Evolutionary conservation across 257 asterid species (phyloP).

Genomic region (Nicotiana obtusifolia): DNA sequence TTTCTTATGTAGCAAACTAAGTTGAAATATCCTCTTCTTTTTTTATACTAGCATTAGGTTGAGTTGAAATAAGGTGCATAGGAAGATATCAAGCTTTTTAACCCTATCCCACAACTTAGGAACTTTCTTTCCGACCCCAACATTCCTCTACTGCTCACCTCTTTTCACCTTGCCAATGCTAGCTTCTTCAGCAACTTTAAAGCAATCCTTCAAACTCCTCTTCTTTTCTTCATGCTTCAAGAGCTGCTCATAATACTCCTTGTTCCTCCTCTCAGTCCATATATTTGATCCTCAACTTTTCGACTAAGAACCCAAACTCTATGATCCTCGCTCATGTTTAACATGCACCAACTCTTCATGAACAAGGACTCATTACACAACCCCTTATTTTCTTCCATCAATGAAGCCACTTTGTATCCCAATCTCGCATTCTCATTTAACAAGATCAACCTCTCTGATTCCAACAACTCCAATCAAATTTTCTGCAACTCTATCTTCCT

Average conservation of each 20-base stretch:
- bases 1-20: background rate
- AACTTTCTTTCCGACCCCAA: background rate
- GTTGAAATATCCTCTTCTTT: background rate
- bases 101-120: constrained; percentile 60
- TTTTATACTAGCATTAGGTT: constrained; percentile 19
- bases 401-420: constrained; percentile 54
- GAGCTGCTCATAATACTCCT: constrained; percentile 65
- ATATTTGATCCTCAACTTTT: constrained; percentile 85
- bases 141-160: background rate
- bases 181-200: constrained; percentile 24
- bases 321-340: constrained; percentile 79
- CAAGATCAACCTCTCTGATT: constrained; percentile 82
- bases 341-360: constrained; percentile 68
- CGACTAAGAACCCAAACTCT: constrained; percentile 69
- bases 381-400: constrained; percentile 80
- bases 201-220: constrained; percentile 44
- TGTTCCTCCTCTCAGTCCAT: constrained; percentile 72
- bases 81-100: constrained; percentile 62
- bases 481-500: constrained; percentile 79
- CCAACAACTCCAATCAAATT: constrained; percentile 81
- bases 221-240: constrained; percentile 43
- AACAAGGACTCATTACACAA: constrained; percentile 64
- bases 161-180: constrained; percentile 22
- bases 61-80: constrained; percentile 44
- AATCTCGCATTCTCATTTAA: constrained; percentile 69